phyloP scores from a whole-genome alignment of 352 stramenopile genomes.

The Globisporangium alternatum region DNA sequence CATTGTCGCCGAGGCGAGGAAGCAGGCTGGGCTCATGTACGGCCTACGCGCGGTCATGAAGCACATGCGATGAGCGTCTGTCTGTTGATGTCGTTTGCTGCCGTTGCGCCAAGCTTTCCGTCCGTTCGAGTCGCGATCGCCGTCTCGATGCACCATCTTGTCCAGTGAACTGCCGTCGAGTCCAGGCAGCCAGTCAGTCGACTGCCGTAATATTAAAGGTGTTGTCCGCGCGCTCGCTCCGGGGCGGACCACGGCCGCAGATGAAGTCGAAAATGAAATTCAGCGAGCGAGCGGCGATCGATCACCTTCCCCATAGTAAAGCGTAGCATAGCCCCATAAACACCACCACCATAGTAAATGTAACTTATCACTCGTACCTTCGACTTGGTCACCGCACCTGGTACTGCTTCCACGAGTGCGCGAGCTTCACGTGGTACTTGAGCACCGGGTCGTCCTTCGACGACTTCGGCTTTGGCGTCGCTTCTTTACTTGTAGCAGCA shows the following conservation, averaged over 20 bases:
- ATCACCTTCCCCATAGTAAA: background rate
- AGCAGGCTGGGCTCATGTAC: slow-evolving; percentile 87
- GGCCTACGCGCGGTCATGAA: slow-evolving; percentile 83
- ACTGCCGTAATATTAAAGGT: background rate
- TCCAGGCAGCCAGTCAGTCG: background rate
- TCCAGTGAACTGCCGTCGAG: background rate
- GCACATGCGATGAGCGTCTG: slow-evolving; percentile 67
- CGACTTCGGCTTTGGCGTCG: slow-evolving; percentile 10
- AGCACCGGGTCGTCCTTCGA: slow-evolving; percentile 31
- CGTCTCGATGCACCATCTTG: background rate
- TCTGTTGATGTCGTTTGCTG: background rate
- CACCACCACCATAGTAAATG: slow-evolving; percentile 3
- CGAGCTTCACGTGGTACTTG: slow-evolving; percentile 60
- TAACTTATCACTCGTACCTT: background rate
- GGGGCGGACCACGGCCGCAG: too few relatives aligned
- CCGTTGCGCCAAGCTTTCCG: background rate
- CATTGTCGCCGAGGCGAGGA: slow-evolving; percentile 77
- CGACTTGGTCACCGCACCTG: slow-evolving; percentile 1
- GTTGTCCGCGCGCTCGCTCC: too few relatives aligned
- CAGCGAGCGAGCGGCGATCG: too few relatives aligned
- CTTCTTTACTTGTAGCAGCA: background rate
- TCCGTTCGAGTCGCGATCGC: background rate
- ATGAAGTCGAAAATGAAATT: too few relatives aligned
- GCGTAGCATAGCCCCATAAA: slow-evolving; percentile 14
- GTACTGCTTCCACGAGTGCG: slow-evolving; percentile 51